These are phyloP conservation scores for Galeopsis tetrahit DNA, from an alignment of 257 asterid species.

Conservation along the genomic window DNA sequence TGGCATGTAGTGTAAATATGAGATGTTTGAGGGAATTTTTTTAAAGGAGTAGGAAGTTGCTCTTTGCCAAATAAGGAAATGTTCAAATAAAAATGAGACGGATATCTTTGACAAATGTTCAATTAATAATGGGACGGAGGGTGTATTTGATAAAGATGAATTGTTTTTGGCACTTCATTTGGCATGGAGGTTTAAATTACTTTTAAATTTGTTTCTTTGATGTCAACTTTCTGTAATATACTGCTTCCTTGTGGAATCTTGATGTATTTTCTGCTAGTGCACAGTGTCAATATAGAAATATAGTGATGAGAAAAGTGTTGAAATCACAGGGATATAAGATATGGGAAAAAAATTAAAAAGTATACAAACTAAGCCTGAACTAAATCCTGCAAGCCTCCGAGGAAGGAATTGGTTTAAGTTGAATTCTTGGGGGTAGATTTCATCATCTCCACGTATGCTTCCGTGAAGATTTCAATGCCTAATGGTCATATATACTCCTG, in stretches of 20 bases:
- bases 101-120: too few relatives aligned
- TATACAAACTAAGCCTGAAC: background rate
- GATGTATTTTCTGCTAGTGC: background rate
- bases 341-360: background rate
- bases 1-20: too few relatives aligned
- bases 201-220: conserved; percentile 5
- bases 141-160: background rate
- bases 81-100: too few relatives aligned
- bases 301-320: background rate
- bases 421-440: background rate
- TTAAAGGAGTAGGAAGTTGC: too few relatives aligned
- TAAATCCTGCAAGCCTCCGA: background rate
- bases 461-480: background rate
- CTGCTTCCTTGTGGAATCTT: background rate
- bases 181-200: conserved; percentile 8
- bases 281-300: background rate
- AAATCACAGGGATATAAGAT: background rate
- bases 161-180: conserved; percentile 6
- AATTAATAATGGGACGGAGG: too few relatives aligned
- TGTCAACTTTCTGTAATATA: background rate
- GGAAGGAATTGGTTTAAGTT: background rate
- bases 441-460: background rate
- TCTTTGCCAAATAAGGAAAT: too few relatives aligned
- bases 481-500: background rate
- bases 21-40: too few relatives aligned